These are phyloP conservation scores for Colletotrichum cuscutae DNA, from an alignment of 2,329 filamentous ascomycete genomes.

Conservation along the genomic window DNA sequence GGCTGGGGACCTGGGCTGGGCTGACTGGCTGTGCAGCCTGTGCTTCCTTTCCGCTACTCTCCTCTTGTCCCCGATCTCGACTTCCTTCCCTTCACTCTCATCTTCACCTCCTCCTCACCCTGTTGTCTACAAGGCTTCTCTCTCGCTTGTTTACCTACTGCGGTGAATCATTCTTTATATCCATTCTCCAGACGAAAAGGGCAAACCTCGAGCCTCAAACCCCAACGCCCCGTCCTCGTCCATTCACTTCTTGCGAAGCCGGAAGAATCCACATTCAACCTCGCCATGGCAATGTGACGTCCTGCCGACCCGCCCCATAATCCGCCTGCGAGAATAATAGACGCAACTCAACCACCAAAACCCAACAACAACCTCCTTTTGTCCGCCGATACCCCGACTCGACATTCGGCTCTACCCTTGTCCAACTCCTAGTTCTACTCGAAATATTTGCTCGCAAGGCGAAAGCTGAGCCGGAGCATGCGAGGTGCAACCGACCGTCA, in stretches of 20 bases:
- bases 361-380: background rate
- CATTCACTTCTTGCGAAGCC: conserved; percentile 22
- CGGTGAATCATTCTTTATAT: background rate
- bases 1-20: conserved; percentile 30
- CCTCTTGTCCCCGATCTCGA: conserved; percentile 26
- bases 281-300: conserved; percentile 33
- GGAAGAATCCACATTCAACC: conserved; percentile 12
- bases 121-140: conserved; percentile 12
- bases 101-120: conserved; percentile 13
- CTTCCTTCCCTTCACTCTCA: conserved; percentile 23
- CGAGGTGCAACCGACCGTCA: conserved; percentile 16
- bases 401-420: background rate
- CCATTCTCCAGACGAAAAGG: conserved; percentile 1
- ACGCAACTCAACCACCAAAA: conserved; percentile 15
- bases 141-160: conserved; percentile 2
- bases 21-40: conserved; percentile 25
- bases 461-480: conserved; percentile 24
- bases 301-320: conserved; percentile 32
- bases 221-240: background rate
- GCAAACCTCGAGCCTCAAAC: background rate
- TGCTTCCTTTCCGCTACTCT: conserved; percentile 18
- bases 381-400: background rate
- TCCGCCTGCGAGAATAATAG: conserved; percentile 28
- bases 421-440: background rate
- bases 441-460: background rate